A percentile compares a stretch with the other conserved stretches of the same genome.
phyloP scores from a whole-genome alignment of 2,329 filamentous ascomycete species.

The Cladophialophora yegresii region DNA sequence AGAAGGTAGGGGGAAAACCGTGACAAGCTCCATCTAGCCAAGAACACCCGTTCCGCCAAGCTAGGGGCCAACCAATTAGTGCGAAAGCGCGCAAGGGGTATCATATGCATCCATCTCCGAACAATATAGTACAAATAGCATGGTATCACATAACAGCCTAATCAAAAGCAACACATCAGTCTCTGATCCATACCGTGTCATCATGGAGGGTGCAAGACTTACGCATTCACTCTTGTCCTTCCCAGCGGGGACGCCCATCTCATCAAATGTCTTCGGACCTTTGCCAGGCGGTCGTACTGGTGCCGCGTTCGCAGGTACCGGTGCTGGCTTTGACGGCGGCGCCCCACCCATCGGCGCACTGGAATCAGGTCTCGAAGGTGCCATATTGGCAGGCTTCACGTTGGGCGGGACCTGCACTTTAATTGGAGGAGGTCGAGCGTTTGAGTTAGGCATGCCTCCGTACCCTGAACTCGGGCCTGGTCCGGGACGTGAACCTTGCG shows the following conservation, averaged over 20 bases:
- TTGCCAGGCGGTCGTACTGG: constrained; percentile 53
- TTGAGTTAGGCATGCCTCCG: constrained; percentile 18
- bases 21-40: background rate
- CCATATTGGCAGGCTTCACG: constrained; percentile 29
- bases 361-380: constrained; percentile 28
- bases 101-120: constrained; percentile 6
- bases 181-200: background rate
- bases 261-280: constrained; percentile 93
- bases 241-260: constrained; percentile 88
- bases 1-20: background rate
- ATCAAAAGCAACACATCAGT: background rate
- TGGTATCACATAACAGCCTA: constrained; percentile 18
- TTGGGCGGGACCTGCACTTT: constrained; percentile 19
- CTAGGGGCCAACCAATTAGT: background rate
- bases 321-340: constrained; percentile 42
- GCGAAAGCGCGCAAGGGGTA: background rate
- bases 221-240: constrained; percentile 92
- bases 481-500: constrained; percentile 17
- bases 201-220: constrained; percentile 45
- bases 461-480: constrained; percentile 19
- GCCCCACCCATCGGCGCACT: constrained; percentile 29
- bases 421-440: constrained; percentile 13
- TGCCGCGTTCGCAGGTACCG: constrained; percentile 41
- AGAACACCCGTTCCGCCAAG: background rate
- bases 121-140: background rate